Base-by-base conservation (phyloP, 1,284 basidiomycete species). In the Marasmius sp. region DNA sequence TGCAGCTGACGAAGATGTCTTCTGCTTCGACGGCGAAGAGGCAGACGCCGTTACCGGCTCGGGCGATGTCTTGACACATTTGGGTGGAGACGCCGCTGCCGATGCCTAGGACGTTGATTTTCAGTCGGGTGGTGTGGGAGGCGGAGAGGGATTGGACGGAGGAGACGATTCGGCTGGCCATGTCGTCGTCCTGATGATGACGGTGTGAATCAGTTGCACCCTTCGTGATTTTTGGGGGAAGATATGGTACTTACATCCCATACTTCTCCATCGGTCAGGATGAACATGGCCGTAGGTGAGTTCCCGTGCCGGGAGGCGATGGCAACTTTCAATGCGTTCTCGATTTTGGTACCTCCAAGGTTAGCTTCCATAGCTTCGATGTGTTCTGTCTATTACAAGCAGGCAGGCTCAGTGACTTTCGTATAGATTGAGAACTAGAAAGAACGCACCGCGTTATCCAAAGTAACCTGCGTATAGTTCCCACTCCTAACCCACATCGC, bases 101-200 rank as follows among this genome's bases (percentile, higher is more conserved):
- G n/a, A 87, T 85, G 0, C 85, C 86, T 1, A 87, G 76, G 5
- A 79, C 77, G 60, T 85, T 87, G 0, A 86, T 75, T 10, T 83
- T 81, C 2, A 83, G 62, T 9, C 73, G 75, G 0, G 76, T 74
- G 1, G 68, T 58, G 6, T 65, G 47, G 34, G 73, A 58, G 3
- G 36, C 60, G 7, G 81, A 72, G 37, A 73, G 75, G 1, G 61
- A 61, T 3, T 68, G 63, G 16, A 83, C 74, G 6, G 72, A 61
- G 0, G 48, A 45, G 5, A 68, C 65, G 3, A 75, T 68, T 0
- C 61, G 53, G 11, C 73, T 63, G 0, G 52, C 52, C 52, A 64
- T 62, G 49, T 69, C 64, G 43, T 68, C 65, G 3, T 70, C 66
- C 80, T 82, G 27, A 7, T 52, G 56, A n/a, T 16, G 58, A 53